Conservation (phyloP, 1,139 yeast genomes). For the Candida freyschussii region DNA sequence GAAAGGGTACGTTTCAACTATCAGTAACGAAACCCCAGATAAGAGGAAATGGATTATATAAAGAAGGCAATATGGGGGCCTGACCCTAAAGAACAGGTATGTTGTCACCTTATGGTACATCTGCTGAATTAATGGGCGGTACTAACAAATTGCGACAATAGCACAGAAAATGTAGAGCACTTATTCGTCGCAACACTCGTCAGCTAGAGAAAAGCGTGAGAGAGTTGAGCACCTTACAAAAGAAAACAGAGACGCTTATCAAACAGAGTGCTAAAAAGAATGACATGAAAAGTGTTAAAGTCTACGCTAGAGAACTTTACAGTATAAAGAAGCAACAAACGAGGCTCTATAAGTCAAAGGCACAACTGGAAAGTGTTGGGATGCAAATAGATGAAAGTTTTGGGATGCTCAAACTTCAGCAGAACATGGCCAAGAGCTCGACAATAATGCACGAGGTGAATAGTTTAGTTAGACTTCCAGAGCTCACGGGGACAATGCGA, state of each 20-base stretch:
- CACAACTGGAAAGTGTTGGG: slow-evolving; percentile 79
- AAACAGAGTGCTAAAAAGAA: slow-evolving; percentile 73
- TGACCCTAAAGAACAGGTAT: slow-evolving; percentile 74
- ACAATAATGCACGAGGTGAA: slow-evolving; percentile 88
- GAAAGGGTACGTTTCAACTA: too few relatives aligned
- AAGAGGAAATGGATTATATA: slow-evolving; percentile 53
- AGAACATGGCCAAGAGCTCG: slow-evolving; percentile 75
- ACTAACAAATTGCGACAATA: slow-evolving; percentile 19
- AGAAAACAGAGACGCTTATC: slow-evolving; percentile 73
- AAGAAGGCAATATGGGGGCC: slow-evolving; percentile 93
- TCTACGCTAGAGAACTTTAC: slow-evolving; percentile 80
- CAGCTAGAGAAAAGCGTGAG: slow-evolving; percentile 72
- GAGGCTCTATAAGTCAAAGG: slow-evolving; percentile 72
- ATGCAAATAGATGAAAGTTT: slow-evolving; percentile 92
- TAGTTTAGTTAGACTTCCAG: slow-evolving; percentile 71
- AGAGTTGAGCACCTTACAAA: slow-evolving; percentile 57
- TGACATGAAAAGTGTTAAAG: slow-evolving; percentile 67
- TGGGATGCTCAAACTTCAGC: slow-evolving; percentile 77
- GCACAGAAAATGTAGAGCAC: slow-evolving; percentile 77
- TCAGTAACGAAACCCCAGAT: too few relatives aligned
- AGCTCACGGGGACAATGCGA: slow-evolving; percentile 77
- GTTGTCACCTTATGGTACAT: slow-evolving; percentile 24
- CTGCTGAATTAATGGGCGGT: not conserved
- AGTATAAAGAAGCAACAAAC: slow-evolving; percentile 69
- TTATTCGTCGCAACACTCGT: slow-evolving; percentile 79